phyloP scores from a whole-genome alignment of 257 asterid species.

The Solanum rostratum region DNA sequence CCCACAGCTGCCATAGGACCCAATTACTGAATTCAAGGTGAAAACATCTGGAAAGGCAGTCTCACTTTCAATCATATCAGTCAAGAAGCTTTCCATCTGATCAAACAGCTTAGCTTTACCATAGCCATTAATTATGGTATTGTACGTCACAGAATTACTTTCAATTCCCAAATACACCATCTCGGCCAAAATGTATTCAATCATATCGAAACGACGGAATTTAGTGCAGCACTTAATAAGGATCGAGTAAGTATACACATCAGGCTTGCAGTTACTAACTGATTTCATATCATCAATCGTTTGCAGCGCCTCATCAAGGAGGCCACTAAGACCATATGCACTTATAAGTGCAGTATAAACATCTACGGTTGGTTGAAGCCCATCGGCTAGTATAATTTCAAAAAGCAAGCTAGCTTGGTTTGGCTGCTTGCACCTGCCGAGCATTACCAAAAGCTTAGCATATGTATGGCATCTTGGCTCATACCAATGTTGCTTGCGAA shows the following conservation, averaged over 20 bases:
- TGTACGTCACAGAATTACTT: conserved; percentile 43
- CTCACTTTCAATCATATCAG: conserved; percentile 56
- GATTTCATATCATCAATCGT: conserved; percentile 54
- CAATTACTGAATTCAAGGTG: conserved; percentile 70
- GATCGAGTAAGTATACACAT: conserved; percentile 68
- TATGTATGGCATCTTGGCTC: conserved; percentile 64
- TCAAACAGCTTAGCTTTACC: conserved; percentile 67
- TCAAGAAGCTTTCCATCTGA: conserved; percentile 52
- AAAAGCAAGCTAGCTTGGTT: conserved; percentile 55
- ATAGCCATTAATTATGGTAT: conserved; percentile 74
- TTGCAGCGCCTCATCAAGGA: conserved; percentile 49
- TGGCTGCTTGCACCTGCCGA: conserved; percentile 84
- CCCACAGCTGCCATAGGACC: conserved; percentile 66
- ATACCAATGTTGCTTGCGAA: conserved; percentile 83
- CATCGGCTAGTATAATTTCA: conserved; percentile 55
- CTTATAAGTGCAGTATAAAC: conserved; percentile 76
- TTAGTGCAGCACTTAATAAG: conserved; percentile 61
- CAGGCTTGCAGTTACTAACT: conserved; percentile 50
- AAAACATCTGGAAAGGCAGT: conserved; percentile 50
- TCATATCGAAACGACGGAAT: conserved; percentile 39
- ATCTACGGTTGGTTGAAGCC: conserved; percentile 63
- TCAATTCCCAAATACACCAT: conserved; percentile 57
- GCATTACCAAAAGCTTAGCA: conserved; percentile 70
- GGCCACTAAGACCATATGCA: conserved; percentile 59
- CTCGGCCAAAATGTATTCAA: conserved; percentile 39